Conservation (phyloP, 495 filamentous ascomycete genomes). For the Talaromyces trachyspermus region DNA sequence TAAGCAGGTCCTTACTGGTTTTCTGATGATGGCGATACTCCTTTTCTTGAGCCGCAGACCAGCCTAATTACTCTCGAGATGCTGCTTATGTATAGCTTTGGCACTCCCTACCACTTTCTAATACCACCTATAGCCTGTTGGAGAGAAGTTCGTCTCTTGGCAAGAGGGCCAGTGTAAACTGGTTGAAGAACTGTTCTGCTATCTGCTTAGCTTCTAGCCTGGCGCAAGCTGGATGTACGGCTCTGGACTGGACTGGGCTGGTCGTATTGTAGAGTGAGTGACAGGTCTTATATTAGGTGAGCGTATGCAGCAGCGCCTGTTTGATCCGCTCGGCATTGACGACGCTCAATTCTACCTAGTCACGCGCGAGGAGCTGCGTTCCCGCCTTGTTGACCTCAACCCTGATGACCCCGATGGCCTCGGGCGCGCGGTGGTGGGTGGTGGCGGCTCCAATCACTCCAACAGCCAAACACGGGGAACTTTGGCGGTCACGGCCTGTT, state of each 20-base stretch:
- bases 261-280: slow-evolving; percentile 22
- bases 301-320: neutral
- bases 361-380: no score
- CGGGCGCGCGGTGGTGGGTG: no score
- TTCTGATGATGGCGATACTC: no score
- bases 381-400: no score
- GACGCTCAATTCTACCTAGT: neutral
- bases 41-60: no score
- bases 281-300: neutral
- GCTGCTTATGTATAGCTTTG: slow-evolving; percentile 20
- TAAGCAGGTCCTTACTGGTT: slow-evolving; percentile 28
- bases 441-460: no score
- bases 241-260: slow-evolving; percentile 50
- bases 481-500: neutral
- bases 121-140: slow-evolving; percentile 36
- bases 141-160: slow-evolving; percentile 44
- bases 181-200: slow-evolving; percentile 36
- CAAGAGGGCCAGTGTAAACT: slow-evolving; percentile 32
- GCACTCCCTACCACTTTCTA: no score
- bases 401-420: no score
- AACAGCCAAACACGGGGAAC: slow-evolving; percentile 1
- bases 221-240: slow-evolving; percentile 47
- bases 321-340: slow-evolving; percentile 1
- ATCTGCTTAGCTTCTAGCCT: slow-evolving; percentile 45
- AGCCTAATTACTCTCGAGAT: neutral